phyloP scores from a whole-genome alignment of 495 filamentous ascomycete species.

The Parmelia sp. region DNA sequence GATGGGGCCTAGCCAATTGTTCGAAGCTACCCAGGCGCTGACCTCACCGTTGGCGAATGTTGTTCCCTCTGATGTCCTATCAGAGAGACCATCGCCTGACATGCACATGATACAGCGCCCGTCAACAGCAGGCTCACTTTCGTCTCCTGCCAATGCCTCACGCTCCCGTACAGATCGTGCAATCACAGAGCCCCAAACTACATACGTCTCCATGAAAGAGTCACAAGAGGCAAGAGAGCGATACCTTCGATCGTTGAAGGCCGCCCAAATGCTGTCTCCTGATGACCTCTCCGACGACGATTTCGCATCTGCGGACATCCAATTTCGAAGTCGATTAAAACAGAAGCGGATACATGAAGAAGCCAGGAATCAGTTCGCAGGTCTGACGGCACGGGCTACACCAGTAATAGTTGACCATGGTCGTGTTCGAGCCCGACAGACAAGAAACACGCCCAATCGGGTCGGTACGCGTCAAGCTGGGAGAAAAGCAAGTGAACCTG shows the following conservation, averaged over 20 bases:
- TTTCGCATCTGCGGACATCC: constrained; percentile 42
- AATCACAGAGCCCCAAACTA: constrained; percentile 42
- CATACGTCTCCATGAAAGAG: constrained; percentile 48
- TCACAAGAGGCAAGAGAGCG: constrained; percentile 44
- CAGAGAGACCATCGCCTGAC: constrained; percentile 49
- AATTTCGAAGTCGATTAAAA: constrained; percentile 37
- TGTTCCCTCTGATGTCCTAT: constrained; percentile 37
- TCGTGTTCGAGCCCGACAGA: constrained; percentile 12
- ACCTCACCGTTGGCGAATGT: constrained; percentile 44
- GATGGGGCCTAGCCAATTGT: constrained; percentile 46
- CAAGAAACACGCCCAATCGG: constrained; percentile 5
- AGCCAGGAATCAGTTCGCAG: constrained; percentile 37
- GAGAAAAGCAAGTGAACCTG: constrained; percentile 13
- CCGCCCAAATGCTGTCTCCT: constrained; percentile 33
- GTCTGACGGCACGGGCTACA: constrained; percentile 35
- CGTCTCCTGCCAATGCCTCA: constrained; percentile 38
- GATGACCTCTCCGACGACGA: constrained; percentile 42
- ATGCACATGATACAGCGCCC: constrained; percentile 39
- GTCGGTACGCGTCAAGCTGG: constrained; percentile 3
- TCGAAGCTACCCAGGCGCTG: constrained; percentile 48
- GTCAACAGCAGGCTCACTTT: constrained; percentile 34
- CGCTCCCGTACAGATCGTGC: constrained; percentile 35
- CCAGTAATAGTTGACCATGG: constrained; percentile 16
- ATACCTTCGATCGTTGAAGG: constrained; percentile 27
- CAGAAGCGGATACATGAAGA: constrained; percentile 36